Base-by-base conservation (phyloP, 2,329 filamentous ascomycete species). In the Alternaria longipes region DNA sequence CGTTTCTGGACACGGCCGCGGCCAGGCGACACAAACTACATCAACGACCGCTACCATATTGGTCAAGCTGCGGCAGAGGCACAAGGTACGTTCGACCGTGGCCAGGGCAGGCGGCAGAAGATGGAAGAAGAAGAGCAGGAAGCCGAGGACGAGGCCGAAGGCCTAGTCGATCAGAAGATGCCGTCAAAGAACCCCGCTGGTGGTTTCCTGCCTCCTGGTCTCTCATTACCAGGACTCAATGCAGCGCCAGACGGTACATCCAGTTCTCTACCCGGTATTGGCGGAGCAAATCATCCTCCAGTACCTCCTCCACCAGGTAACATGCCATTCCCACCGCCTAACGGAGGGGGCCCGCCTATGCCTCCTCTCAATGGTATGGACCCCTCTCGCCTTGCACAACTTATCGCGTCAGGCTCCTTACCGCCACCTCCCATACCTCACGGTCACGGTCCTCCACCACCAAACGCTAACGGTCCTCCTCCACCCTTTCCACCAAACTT, bases 121-220 rank as follows among this genome's bases (percentile, higher is more conserved):
- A 91, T 93, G 67, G 94, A 97, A 71, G 93, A 97, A 71, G 95
- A 98, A 78, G 93, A 97, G 74, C 92, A 94, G 74, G 94, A 98
- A 78, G 84, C 91, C 61, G 92, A 97, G 77, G 95, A 98, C 75
- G 95, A 98, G 80, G 90, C 91, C 68, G 94, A 98, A 67, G 94
- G 93, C 3, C 85, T 98, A 45, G 90, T 96, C 54, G 95, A 99
- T 73, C 95, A 99, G 78, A 91, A 91, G 79, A 92, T 91, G 86
- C 90, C 86, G 20, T 80, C 87, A 30, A 88, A 86, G 70, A 83
- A 84, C 61, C 79, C 85, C 20, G 79, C 79, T 20, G 57, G 61
- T 22, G 76, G 86, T 4, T 84, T 86, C 28, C 86, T 91, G 58
- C 90, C 89, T 5, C 90, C 89, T 8, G 91, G 88, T 32, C 73